Conservation (phyloP, 169 alveolate species). For the Miamiensis avidus region DNA sequence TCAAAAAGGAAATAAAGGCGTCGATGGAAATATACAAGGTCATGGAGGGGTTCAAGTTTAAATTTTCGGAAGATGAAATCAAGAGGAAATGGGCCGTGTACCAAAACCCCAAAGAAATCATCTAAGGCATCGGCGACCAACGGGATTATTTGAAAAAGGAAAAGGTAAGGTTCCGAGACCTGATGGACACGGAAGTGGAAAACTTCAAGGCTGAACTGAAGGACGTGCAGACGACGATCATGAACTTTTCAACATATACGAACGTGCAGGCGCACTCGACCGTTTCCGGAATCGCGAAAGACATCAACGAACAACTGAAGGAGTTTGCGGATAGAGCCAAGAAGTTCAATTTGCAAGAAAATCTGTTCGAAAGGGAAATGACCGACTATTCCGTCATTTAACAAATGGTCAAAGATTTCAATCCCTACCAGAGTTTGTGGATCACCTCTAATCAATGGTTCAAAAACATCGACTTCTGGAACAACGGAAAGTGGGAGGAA, state of each 20-base stretch:
- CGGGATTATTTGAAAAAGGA: conserved; percentile 81
- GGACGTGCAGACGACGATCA: conserved; percentile 81
- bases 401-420: conserved; percentile 82
- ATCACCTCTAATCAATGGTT: conserved; percentile 78
- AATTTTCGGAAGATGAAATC: conserved; percentile 79
- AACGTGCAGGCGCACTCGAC: conserved; percentile 82
- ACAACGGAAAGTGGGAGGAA: conserved; percentile 76
- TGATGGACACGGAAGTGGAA: conserved; percentile 84
- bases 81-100: conserved; percentile 86
- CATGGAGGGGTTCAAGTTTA: conserved; percentile 78
- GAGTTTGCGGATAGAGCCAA: conserved; percentile 86
- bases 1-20: conserved; percentile 80
- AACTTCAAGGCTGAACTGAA: conserved; percentile 87
- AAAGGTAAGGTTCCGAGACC: conserved; percentile 79
- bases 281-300: conserved; percentile 78
- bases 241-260: conserved; percentile 76
- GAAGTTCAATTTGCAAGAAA: conserved; percentile 86
- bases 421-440: conserved; percentile 92
- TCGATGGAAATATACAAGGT: conserved; percentile 80
- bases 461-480: conserved; percentile 73
- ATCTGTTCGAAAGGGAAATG: conserved; percentile 83
- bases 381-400: conserved; percentile 88
- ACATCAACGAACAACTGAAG: conserved; percentile 79
- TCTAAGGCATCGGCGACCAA: conserved; percentile 74
- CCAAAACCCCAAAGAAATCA: conserved; percentile 87